Evolutionary conservation across 441 rosid genomes (phyloP).

Genomic region (Gossypium laxum): DNA sequence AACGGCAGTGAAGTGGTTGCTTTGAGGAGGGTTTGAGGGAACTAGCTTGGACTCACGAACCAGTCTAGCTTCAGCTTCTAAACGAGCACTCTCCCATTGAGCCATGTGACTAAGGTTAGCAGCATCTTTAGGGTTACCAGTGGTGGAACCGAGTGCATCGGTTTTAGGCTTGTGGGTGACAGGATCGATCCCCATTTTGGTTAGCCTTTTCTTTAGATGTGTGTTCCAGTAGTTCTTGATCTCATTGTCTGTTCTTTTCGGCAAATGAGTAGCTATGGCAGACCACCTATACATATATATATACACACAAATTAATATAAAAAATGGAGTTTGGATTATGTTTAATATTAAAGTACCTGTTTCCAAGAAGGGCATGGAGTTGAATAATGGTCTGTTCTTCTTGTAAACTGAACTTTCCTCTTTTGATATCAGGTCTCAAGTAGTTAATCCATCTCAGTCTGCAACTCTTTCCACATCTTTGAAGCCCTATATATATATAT

Average conservation of each 20-base stretch:
- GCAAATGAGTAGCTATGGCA: constrained; percentile 38
- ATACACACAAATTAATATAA: too few species aligned
- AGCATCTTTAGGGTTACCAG: constrained; percentile 18
- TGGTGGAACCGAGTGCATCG: constrained; percentile 17
- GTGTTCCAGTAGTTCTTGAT: constrained; percentile 52
- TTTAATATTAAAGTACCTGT: constrained; percentile 23
- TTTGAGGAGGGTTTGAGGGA: constrained; percentile 14
- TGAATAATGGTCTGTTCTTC: constrained; percentile 46
- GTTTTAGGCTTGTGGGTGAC: constrained; percentile 43
- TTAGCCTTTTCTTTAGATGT: constrained; percentile 38
- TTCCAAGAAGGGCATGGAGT: constrained; percentile 29
- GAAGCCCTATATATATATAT: constrained; percentile 24
- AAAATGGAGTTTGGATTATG: too few species aligned
- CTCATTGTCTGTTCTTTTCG: constrained; percentile 43
- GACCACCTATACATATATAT: constrained; percentile 30
- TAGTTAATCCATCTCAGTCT: constrained; percentile 33
- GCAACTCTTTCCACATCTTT: constrained; percentile 48
- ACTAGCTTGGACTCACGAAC: constrained; percentile 28
- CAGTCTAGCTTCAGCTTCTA: constrained; percentile 41
- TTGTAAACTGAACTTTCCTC: constrained; percentile 32
- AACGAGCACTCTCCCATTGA: constrained; percentile 48
- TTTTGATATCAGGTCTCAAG: constrained; percentile 35
- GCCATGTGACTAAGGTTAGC: constrained; percentile 48
- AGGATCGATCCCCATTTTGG: constrained; percentile 46
- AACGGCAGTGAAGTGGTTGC: background rate